These are phyloP conservation scores for Taiwanofungus camphoratus DNA, from an alignment of 1,284 basidiomycete species.

Conservation along the genomic window DNA sequence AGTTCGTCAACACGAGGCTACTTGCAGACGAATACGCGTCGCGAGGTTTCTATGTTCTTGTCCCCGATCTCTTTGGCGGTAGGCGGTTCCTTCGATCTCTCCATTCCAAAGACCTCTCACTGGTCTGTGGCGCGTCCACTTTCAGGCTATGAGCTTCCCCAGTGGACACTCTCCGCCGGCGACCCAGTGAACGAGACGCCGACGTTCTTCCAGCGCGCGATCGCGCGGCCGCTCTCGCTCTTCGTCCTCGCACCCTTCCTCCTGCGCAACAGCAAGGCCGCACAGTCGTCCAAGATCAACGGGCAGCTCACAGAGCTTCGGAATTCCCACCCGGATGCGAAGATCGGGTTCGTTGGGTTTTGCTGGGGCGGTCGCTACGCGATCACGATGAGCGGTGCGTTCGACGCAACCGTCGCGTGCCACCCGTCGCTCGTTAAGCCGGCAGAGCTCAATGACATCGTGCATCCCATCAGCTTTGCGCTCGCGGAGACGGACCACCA, in stretches of 20 bases:
- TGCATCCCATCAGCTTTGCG: constrained; percentile 19
- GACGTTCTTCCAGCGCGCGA: constrained; percentile 13
- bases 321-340: constrained; percentile 10
- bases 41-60: constrained; percentile 17
- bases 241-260: constrained; percentile 19
- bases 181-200: constrained; percentile 9
- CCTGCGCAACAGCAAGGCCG: constrained; percentile 15
- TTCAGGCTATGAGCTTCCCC: constrained; percentile 17
- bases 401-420: constrained; percentile 20
- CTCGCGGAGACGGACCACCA: constrained; percentile 12
- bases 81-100: too few relatives aligned
- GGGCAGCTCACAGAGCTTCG: constrained; percentile 12
- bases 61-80: constrained; percentile 22
- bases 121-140: too few relatives aligned
- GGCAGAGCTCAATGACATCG: constrained; percentile 15
- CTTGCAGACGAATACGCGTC: constrained; percentile 23
- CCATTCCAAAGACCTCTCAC: too few relatives aligned
- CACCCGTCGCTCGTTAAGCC: constrained; percentile 22
- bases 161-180: constrained; percentile 15
- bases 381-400: constrained; percentile 18
- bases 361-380: constrained; percentile 25
- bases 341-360: constrained; percentile 21
- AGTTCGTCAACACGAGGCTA: constrained; percentile 18
- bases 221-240: constrained; percentile 14
- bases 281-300: constrained; percentile 15